phyloP scores from a whole-genome alignment of 345 rosid genomes.

The Stellera chamaejasme region DNA sequence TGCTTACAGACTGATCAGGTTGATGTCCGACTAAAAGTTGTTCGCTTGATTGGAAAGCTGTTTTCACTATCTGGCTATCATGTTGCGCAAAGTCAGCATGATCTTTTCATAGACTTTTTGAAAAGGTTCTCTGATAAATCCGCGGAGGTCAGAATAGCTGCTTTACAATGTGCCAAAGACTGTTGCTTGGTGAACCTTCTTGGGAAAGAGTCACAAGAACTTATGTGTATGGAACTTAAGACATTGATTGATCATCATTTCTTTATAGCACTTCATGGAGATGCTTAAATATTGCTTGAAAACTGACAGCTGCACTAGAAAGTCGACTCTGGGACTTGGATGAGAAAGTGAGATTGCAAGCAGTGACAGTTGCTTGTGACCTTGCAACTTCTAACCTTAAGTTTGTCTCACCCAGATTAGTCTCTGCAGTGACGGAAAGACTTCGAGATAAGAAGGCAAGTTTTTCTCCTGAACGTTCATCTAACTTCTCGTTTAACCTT shows the following conservation, averaged over 20 bases:
- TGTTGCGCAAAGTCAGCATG: constrained; percentile 45
- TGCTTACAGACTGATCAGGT: constrained; percentile 75
- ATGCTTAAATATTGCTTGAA: constrained; percentile 14
- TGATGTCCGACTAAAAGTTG: constrained; percentile 81
- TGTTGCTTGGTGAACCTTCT: constrained; percentile 56
- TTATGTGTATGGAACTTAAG: constrained; percentile 46
- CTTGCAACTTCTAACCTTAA: constrained; percentile 51
- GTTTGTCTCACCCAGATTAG: constrained; percentile 37
- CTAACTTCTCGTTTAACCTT: neutral
- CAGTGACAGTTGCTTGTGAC: constrained; percentile 71
- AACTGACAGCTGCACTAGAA: constrained; percentile 63
- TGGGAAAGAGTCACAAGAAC: constrained; percentile 45
- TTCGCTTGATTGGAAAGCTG: constrained; percentile 66
- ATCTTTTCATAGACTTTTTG: constrained; percentile 66
- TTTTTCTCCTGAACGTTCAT: constrained; percentile 3
- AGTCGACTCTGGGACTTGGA: constrained; percentile 78
- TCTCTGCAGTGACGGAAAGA: constrained; percentile 66
- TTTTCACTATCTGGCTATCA: constrained; percentile 43
- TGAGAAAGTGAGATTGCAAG: constrained; percentile 76
- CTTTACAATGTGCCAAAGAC: constrained; percentile 57
- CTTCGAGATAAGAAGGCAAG: constrained; percentile 93
- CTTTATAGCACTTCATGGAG: constrained; percentile 11
- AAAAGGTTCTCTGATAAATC: constrained; percentile 90
- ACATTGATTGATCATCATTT: constrained; percentile 7
- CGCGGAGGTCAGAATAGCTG: constrained; percentile 74